Percentiles rank a stretch among this genome's conserved stretches.
phyloP scores from a whole-genome alignment of 2,329 filamentous ascomycete species.

The Botrytis galanthina region DNA sequence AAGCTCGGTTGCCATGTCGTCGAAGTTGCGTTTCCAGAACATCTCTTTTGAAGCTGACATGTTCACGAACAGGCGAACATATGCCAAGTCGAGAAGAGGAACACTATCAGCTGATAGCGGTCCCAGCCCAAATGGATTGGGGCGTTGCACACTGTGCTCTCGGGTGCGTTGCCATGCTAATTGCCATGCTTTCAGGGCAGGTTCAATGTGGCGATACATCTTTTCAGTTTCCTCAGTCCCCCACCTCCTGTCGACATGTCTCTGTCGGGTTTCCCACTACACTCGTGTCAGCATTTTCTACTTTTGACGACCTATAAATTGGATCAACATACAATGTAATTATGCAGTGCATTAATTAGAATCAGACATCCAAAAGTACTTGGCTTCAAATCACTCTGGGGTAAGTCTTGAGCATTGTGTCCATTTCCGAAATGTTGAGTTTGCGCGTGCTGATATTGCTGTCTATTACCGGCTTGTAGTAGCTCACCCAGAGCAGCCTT shows the following conservation, averaged over 20 bases:
- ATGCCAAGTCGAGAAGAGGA: slow-evolving; percentile 85
- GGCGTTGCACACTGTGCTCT: slow-evolving; percentile 77
- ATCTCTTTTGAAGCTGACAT: slow-evolving; percentile 89
- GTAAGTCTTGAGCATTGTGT: slow-evolving; percentile 48
- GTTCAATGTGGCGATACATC: slow-evolving; percentile 94
- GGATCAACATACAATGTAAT: slow-evolving; percentile 63
- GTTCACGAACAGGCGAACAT: slow-evolving; percentile 89
- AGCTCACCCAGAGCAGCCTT: slow-evolving; percentile 78
- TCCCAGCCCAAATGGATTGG: slow-evolving; percentile 77
- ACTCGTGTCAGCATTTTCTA: neutral
- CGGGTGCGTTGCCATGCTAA: slow-evolving; percentile 86
- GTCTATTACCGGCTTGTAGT: slow-evolving; percentile 69
- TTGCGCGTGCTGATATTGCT: slow-evolving; percentile 54
- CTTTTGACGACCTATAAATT: neutral
- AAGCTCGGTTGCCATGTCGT: slow-evolving; percentile 84
- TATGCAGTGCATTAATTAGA: slow-evolving; percentile 91
- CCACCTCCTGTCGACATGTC: slow-evolving; percentile 86
- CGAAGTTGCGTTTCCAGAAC: slow-evolving; percentile 92
- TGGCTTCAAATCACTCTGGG: slow-evolving; percentile 66
- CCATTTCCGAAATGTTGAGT: slow-evolving; percentile 47
- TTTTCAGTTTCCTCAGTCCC: slow-evolving; percentile 89
- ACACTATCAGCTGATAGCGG: slow-evolving; percentile 89
- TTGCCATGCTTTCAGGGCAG: slow-evolving; percentile 91
- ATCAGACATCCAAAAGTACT: slow-evolving; percentile 92
- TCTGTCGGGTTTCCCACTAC: slow-evolving; percentile 84